Conservation (phyloP, 2,329 filamentous ascomycete genomes). For the Fusarium siculi region DNA sequence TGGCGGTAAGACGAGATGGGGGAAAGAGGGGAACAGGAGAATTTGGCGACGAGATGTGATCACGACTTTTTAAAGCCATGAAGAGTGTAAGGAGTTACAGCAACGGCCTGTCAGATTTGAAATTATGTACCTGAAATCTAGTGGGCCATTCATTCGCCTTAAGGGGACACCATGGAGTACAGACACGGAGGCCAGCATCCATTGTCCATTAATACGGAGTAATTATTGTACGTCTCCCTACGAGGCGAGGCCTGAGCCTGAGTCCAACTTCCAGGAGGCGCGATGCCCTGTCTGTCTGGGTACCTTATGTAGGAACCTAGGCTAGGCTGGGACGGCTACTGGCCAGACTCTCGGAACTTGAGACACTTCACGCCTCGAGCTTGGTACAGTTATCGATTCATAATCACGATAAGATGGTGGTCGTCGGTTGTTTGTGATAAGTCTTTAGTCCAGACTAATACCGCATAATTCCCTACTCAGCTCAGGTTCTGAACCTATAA, state of each 20-base stretch:
- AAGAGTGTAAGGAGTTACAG: conserved; percentile 9
- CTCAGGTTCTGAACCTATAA: neutral
- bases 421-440: neutral
- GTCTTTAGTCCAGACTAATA: conserved; percentile 10
- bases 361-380: conserved; percentile 35
- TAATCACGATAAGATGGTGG: conserved; percentile 19
- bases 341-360: conserved; percentile 18
- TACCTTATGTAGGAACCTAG: neutral
- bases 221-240: conserved; percentile 26
- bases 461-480: conserved; percentile 3
- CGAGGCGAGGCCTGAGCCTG: conserved; percentile 25
- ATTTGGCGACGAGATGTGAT: conserved; percentile 11
- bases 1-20: conserved; percentile 28
- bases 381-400: conserved; percentile 26
- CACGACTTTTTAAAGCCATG: conserved; percentile 7
- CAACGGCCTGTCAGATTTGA: conserved; percentile 13
- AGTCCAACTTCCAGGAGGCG: conserved; percentile 18
- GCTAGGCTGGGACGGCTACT: neutral
- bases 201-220: conserved; percentile 31
- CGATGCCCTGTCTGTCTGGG: conserved; percentile 17
- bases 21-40: conserved; percentile 3
- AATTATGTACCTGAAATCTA: conserved; percentile 36
- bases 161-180: conserved; percentile 24
- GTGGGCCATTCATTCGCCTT: conserved; percentile 30
- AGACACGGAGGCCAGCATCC: neutral